phyloP scores from a whole-genome alignment of 1,139 yeast genomes.

The Candida sp. region DNA sequence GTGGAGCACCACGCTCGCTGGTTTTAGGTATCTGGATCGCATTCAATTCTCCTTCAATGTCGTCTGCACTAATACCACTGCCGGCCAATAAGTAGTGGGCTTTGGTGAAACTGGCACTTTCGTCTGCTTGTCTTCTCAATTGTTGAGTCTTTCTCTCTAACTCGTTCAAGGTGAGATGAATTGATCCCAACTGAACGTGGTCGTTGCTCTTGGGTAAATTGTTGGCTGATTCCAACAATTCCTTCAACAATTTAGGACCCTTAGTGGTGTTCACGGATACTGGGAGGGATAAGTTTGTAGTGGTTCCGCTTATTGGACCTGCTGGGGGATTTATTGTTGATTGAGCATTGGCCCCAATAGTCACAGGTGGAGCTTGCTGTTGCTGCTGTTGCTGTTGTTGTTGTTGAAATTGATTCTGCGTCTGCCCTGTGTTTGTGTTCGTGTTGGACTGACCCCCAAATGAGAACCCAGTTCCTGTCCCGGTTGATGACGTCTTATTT shows the following conservation, averaged over 20 bases:
- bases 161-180: slow-evolving; percentile 78
- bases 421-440: slow-evolving; percentile 1
- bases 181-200: slow-evolving; percentile 66
- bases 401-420: slow-evolving; percentile 6
- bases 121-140: slow-evolving; percentile 52
- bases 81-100: slow-evolving; percentile 93
- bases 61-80: slow-evolving; percentile 89
- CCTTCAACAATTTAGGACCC: slow-evolving; percentile 44
- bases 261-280: slow-evolving; percentile 11
- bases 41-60: slow-evolving; percentile 72
- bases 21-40: slow-evolving; percentile 28
- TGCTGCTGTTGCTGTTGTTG: slow-evolving; percentile 9
- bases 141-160: slow-evolving; percentile 71
- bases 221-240: slow-evolving; percentile 71
- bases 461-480: slow-evolving; percentile 15
- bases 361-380: slow-evolving; percentile 5
- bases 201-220: slow-evolving; percentile 65
- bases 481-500: slow-evolving; percentile 10
- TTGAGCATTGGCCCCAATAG: slow-evolving; percentile 11
- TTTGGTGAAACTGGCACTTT: slow-evolving; percentile 63
- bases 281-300: slow-evolving; percentile 12
- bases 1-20: slow-evolving; percentile 1
- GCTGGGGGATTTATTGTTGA: slow-evolving; percentile 10
- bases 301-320: slow-evolving; percentile 7
- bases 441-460: slow-evolving; percentile 14